phyloP scores from a whole-genome alignment of 2,329 filamentous ascomycete species.

The Neocatenulostroma microsporum region DNA sequence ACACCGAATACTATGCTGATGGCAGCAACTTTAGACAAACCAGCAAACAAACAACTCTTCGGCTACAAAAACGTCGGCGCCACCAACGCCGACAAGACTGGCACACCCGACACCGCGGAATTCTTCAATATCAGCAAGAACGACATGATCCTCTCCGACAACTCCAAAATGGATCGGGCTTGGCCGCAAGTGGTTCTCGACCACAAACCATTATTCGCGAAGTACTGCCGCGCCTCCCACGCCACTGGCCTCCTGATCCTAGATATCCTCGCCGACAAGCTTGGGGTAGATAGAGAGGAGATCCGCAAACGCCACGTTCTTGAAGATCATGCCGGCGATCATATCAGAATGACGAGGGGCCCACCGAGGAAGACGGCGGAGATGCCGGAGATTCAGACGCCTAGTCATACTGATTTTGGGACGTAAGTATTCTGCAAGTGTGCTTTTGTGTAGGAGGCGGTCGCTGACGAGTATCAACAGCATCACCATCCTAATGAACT shows the following conservation, averaged over 20 bases:
- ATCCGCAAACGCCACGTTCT: constrained; percentile 42
- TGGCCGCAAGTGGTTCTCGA: constrained; percentile 23
- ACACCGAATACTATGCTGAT: too few species aligned
- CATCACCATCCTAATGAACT: constrained; percentile 51
- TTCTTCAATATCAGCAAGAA: constrained; percentile 52
- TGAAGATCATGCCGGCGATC: constrained; percentile 39
- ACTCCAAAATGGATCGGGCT: constrained; percentile 20
- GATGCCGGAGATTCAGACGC: constrained; percentile 31
- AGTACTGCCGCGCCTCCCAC: constrained; percentile 42
- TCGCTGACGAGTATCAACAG: too few species aligned
- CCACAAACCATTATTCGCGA: constrained; percentile 28
- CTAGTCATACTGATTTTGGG: constrained; percentile 49
- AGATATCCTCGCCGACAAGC: constrained; percentile 37
- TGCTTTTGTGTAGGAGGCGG: too few species aligned
- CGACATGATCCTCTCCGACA: constrained; percentile 40
- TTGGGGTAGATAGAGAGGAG: constrained; percentile 37
- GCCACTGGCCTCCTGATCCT: constrained; percentile 41
- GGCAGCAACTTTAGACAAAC: too few species aligned
- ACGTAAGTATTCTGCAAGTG: too few species aligned
- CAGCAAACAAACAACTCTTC: constrained; percentile 35
- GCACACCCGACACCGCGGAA: constrained; percentile 47
- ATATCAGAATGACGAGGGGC: constrained; percentile 46
- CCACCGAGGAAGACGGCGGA: constrained; percentile 36
- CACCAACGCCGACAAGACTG: constrained; percentile 40
- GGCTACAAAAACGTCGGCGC: constrained; percentile 36